phyloP scores from a whole-genome alignment of 2,329 filamentous ascomycete genomes.

The Zymoseptoria crescenta region DNA sequence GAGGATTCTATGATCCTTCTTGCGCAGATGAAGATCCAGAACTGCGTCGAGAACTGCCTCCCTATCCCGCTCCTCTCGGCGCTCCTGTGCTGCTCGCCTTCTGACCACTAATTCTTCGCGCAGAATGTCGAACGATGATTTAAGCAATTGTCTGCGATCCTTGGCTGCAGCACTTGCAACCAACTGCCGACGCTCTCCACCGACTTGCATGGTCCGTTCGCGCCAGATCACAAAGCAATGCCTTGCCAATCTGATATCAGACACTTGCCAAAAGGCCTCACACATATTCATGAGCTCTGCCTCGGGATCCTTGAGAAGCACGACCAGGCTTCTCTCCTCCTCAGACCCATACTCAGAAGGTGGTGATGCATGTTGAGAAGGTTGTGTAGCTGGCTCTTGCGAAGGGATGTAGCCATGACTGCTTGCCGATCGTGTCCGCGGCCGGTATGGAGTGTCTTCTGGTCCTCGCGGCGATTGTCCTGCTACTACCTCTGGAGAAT shows the following conservation, averaged over 20 bases:
- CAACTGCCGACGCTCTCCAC: conserved; percentile 23
- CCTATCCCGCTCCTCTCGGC: conserved; percentile 11
- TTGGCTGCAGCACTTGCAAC: conserved; percentile 39
- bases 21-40: conserved; percentile 22
- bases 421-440: conserved; percentile 20
- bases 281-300: conserved; percentile 24
- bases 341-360: conserved; percentile 11
- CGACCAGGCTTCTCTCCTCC: conserved; percentile 11
- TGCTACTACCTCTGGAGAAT: conserved; percentile 7
- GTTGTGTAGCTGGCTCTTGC: conserved; percentile 11
- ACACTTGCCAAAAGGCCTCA: conserved; percentile 21
- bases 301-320: conserved; percentile 20
- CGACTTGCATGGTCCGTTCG: conserved; percentile 31
- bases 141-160: conserved; percentile 46
- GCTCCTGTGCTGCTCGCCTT: conserved; percentile 7
- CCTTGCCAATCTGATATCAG: conserved; percentile 14
- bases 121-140: conserved; percentile 47
- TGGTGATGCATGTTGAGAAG: conserved; percentile 10
- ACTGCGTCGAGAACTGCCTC: conserved; percentile 6
- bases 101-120: conserved; percentile 28
- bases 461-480: conserved; percentile 16
- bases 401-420: conserved; percentile 7
- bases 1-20: conserved; percentile 58
- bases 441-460: conserved; percentile 2
- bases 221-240: conserved; percentile 35